Percentiles rank a stretch among this genome's conserved stretches.
Conservation (phyloP, 1,284 basidiomycete genomes). For the Vanrija sp. region DNA sequence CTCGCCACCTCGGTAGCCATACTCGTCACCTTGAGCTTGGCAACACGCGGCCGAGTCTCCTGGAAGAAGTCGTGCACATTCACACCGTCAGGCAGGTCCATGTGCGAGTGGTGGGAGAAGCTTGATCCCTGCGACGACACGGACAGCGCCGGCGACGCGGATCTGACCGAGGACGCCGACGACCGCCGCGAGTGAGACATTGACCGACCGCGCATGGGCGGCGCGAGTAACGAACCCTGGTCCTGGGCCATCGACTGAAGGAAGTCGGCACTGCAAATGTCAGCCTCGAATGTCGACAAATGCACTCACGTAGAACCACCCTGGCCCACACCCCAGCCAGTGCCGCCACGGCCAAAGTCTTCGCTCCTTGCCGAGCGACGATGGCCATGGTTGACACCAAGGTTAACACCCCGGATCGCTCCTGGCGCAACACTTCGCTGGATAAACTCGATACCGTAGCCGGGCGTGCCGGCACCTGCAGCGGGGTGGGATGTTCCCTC, state of each 20-base stretch:
- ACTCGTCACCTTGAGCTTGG: constrained; percentile 89
- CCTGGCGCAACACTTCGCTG: constrained; percentile 1
- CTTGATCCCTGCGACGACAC: constrained; percentile 43
- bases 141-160: constrained; percentile 41
- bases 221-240: constrained; percentile 44
- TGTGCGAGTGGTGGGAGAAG: constrained; percentile 33
- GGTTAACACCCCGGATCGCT: no score
- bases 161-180: constrained; percentile 39
- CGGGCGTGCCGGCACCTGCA: constrained; percentile 42
- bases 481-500: constrained; percentile 38
- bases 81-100: constrained; percentile 39
- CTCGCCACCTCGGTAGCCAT: constrained; percentile 91
- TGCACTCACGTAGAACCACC: constrained; percentile 45
- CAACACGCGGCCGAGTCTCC: constrained; percentile 54
- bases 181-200: constrained; percentile 40
- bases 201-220: constrained; percentile 29
- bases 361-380: constrained; percentile 42
- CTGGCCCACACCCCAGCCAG: constrained; percentile 41
- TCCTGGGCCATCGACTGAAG: constrained; percentile 40
- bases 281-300: constrained; percentile 4
- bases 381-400: constrained; percentile 24
- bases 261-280: constrained; percentile 37
- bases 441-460: constrained; percentile 42
- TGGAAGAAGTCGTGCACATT: neutral
- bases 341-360: constrained; percentile 37